These are phyloP conservation scores for Westerdykella aurantiaca DNA, from an alignment of 2,329 filamentous ascomycete genomes.

Conservation along the genomic window DNA sequence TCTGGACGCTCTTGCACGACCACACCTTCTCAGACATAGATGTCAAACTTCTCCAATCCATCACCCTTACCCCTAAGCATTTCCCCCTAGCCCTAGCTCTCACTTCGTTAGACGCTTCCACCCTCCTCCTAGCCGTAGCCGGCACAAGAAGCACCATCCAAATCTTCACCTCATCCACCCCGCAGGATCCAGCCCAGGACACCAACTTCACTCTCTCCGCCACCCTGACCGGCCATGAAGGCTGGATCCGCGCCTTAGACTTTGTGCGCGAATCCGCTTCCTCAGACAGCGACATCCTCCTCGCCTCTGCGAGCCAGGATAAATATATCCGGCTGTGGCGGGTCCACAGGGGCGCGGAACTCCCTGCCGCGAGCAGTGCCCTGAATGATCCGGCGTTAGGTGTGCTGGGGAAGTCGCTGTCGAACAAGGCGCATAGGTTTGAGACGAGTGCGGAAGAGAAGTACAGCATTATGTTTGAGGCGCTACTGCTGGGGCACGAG, in stretches of 20 bases:
- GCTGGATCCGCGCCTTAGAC: conserved; percentile 83
- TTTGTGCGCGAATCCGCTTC: conserved; percentile 61
- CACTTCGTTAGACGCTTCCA: conserved; percentile 51
- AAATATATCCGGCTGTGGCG: conserved; percentile 96
- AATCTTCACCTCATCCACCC: conserved; percentile 56
- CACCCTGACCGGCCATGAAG: conserved; percentile 82
- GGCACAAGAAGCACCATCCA: conserved; percentile 81
- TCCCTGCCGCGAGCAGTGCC: conserved; percentile 52
- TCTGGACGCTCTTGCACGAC: conserved; percentile 58
- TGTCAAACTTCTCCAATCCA: conserved; percentile 43
- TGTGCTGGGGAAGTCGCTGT: conserved; percentile 62
- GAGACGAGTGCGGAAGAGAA: conserved; percentile 51
- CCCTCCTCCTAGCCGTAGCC: conserved; percentile 70
- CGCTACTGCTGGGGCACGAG: conserved; percentile 87
- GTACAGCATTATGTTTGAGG: conserved; percentile 87
- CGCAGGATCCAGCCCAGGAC: conserved; percentile 25
- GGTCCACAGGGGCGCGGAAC: conserved; percentile 63
- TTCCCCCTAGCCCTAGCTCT: conserved; percentile 76
- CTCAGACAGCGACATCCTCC: conserved; percentile 60
- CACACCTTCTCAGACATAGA: conserved; percentile 22
- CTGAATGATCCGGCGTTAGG: conserved; percentile 54
- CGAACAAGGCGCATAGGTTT: conserved; percentile 84
- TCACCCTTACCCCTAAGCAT: conserved; percentile 69
- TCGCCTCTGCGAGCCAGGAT: conserved; percentile 94
- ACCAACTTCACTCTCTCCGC: conserved; percentile 64